Evolutionary conservation across 1,284 basidiomycete species (phyloP).

Genomic region (Amylostereum areolatum): DNA sequence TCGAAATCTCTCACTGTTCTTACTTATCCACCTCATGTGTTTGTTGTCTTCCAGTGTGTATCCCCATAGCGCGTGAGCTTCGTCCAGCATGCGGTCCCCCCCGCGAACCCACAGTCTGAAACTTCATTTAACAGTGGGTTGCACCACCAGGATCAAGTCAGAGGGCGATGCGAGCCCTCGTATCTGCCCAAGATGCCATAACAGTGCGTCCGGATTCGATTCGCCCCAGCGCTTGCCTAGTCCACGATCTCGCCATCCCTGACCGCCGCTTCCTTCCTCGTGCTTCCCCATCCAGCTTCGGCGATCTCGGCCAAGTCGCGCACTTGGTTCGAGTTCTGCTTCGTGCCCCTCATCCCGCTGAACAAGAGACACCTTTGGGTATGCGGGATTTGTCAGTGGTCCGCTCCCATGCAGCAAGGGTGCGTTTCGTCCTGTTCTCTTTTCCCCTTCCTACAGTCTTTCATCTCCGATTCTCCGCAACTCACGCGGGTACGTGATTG

Average conservation of each 20-base stretch:
- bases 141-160: conserved; percentile 38
- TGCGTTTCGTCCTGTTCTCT: conserved; percentile 19
- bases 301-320: conserved; percentile 43
- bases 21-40: no score
- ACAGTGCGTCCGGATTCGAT: conserved; percentile 25
- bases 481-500: conserved; percentile 1
- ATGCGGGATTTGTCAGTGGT: conserved; percentile 47
- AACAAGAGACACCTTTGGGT: conserved; percentile 40
- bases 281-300: conserved; percentile 25
- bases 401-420: conserved; percentile 37
- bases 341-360: conserved; percentile 44
- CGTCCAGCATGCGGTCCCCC: no score
- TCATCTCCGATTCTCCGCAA: not conserved
- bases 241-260: not conserved
- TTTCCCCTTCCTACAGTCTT: no score
- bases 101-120: no score
- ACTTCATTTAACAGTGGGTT: conserved; percentile 34
- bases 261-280: conserved; percentile 4
- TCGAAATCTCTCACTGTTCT: no score
- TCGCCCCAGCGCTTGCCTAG: not conserved
- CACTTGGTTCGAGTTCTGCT: conserved; percentile 48
- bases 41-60: no score
- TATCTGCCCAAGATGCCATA: conserved; percentile 45
- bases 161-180: conserved; percentile 35
- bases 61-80: no score